Percentiles rank a stretch among this genome's conserved stretches.
Conservation (phyloP, 164 flowering plant species). For the Akebia trifoliata region DNA sequence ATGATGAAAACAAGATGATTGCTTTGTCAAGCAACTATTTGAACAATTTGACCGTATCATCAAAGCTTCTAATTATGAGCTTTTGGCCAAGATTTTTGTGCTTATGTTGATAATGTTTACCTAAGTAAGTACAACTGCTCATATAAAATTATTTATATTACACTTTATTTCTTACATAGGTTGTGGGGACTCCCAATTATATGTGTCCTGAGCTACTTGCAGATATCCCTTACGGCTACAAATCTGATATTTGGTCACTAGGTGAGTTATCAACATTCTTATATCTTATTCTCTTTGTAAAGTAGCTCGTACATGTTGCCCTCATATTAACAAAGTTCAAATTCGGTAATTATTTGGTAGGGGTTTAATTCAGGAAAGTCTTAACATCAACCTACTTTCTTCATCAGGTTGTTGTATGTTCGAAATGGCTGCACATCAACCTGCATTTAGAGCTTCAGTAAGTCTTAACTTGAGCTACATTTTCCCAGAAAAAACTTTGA, state of each 20-base stretch:
- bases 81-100: no score
- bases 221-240: constrained; percentile 87
- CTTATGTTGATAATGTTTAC: no score
- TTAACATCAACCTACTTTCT: constrained; percentile 10
- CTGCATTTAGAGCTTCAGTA: constrained; percentile 82
- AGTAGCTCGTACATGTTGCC: background rate
- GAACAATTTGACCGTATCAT: no score
- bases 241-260: constrained; percentile 93
- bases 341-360: no score
- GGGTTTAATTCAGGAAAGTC: no score
- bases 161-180: constrained; percentile 28
- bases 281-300: background rate
- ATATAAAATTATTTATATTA: background rate
- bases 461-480: constrained; percentile 20
- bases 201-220: constrained; percentile 96
- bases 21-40: no score
- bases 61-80: no score
- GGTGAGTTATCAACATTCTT: constrained; percentile 40
- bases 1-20: no score
- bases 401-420: constrained; percentile 84
- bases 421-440: constrained; percentile 88
- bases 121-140: background rate
- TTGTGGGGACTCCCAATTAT: constrained; percentile 82
- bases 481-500: no score
- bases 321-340: no score